phyloP scores from a whole-genome alignment of 495 filamentous ascomycete species.

The Penicillium steckii region DNA sequence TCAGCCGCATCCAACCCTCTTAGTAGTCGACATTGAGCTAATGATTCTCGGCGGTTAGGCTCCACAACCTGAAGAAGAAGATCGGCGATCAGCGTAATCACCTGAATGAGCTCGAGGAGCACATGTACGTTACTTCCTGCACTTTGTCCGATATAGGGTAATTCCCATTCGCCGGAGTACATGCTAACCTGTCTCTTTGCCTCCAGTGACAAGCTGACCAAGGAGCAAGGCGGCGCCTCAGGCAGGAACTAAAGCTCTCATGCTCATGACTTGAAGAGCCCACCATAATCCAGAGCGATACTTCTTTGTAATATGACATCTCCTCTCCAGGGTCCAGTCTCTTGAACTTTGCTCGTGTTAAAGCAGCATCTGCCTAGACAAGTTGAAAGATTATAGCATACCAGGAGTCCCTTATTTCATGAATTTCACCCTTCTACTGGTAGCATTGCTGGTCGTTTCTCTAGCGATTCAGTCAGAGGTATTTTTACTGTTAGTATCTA shows the following conservation, averaged over 20 bases:
- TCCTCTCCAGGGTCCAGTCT: background rate
- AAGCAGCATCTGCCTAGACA: slow-evolving; percentile 7
- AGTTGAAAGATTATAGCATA: slow-evolving; percentile 12
- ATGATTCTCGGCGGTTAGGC: slow-evolving; percentile 32
- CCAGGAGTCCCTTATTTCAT: slow-evolving; percentile 9
- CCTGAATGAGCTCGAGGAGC: slow-evolving; percentile 76
- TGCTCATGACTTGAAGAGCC: background rate
- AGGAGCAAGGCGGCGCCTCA: slow-evolving; percentile 13
- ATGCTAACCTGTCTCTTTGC: slow-evolving; percentile 5
- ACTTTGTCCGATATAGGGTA: background rate
- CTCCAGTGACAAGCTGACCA: slow-evolving; percentile 20
- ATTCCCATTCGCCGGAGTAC: background rate
- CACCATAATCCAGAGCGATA: background rate
- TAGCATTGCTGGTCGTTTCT: no score
- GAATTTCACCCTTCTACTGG: no score
- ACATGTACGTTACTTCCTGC: slow-evolving; percentile 59
- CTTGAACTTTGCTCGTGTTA: background rate
- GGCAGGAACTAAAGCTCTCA: background rate
- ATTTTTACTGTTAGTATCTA: no score
- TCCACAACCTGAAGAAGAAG: slow-evolving; percentile 68
- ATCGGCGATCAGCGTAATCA: slow-evolving; percentile 76
- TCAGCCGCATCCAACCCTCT: background rate
- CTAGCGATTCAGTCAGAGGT: no score
- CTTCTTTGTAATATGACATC: slow-evolving; percentile 6
- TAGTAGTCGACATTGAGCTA: background rate